phyloP scores from a whole-genome alignment of 2,329 filamentous ascomycete genomes.

The Cephalotrichum gorgonifer region DNA sequence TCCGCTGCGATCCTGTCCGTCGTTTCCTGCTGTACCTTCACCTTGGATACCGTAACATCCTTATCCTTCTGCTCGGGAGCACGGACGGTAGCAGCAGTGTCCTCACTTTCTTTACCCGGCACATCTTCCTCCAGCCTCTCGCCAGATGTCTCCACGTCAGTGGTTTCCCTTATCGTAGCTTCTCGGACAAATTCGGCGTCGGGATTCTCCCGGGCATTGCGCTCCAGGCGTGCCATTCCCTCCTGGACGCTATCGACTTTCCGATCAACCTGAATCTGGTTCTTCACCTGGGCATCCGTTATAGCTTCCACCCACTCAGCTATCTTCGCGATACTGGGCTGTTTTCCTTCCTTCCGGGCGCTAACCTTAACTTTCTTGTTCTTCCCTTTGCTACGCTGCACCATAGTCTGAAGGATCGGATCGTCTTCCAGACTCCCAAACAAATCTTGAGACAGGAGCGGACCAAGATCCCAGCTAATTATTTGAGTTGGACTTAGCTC shows the following conservation, averaged over 20 bases:
- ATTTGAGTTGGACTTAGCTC: too few species aligned
- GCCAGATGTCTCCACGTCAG: slow-evolving; percentile 12
- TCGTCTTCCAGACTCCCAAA: too few species aligned
- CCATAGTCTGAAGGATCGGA: too few species aligned
- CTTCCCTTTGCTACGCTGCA: too few species aligned
- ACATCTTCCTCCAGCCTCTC: slow-evolving; percentile 9
- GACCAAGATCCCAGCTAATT: too few species aligned
- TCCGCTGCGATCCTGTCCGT: slow-evolving; percentile 37
- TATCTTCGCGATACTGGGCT: too few species aligned
- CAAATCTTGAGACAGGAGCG: too few species aligned
- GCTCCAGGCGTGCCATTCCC: slow-evolving; percentile 17
- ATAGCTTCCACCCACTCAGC: slow-evolving; percentile 28
- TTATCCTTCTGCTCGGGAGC: slow-evolving; percentile 36
- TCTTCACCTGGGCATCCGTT: slow-evolving; percentile 33
- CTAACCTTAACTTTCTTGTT: too few species aligned
- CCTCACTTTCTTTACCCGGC: slow-evolving; percentile 20
- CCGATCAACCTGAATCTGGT: slow-evolving; percentile 21
- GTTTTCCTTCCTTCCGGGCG: too few species aligned
- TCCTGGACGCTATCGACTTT: slow-evolving; percentile 25
- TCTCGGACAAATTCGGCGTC: slow-evolving; percentile 29
- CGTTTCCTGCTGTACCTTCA: slow-evolving; percentile 46
- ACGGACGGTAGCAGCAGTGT: slow-evolving; percentile 23
- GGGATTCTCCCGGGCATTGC: slow-evolving; percentile 23
- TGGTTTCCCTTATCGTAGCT: slow-evolving; percentile 11
- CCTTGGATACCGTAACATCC: slow-evolving; percentile 39